Conservation (phyloP, 805 yeast species). For the Candida railenensis region DNA sequence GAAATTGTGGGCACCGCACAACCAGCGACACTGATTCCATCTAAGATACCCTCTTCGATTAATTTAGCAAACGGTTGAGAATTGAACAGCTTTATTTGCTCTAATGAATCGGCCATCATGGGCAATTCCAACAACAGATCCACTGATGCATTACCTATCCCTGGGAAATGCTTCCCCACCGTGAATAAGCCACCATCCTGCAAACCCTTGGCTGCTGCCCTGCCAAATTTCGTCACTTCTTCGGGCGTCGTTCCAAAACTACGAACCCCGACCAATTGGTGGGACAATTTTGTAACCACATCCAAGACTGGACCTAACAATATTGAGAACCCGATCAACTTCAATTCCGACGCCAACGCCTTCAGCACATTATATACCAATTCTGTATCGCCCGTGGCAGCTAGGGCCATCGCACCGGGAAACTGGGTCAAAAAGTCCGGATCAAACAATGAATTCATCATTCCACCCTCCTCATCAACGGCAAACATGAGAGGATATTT, state of each 20-base stretch:
- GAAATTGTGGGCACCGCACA: slow-evolving; percentile 63
- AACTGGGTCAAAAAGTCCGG: slow-evolving; percentile 51
- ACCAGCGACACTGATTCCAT: slow-evolving; percentile 60
- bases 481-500: slow-evolving; percentile 55
- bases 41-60: slow-evolving; percentile 45
- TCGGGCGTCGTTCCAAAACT: slow-evolving; percentile 62
- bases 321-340: slow-evolving; percentile 54
- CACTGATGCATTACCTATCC: slow-evolving; percentile 60
- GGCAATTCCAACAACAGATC: slow-evolving; percentile 58
- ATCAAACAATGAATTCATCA: slow-evolving; percentile 59
- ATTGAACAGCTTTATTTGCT: slow-evolving; percentile 50
- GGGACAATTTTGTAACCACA: slow-evolving; percentile 54
- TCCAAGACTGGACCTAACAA: slow-evolving; percentile 63
- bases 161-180: slow-evolving; percentile 67
- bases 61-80: slow-evolving; percentile 51
- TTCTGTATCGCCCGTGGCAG: slow-evolving; percentile 51
- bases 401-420: slow-evolving; percentile 66
- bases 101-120: slow-evolving; percentile 54
- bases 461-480: slow-evolving; percentile 64
- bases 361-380: slow-evolving; percentile 51
- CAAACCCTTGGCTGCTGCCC: slow-evolving; percentile 52
- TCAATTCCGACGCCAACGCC: slow-evolving; percentile 54
- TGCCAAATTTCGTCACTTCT: slow-evolving; percentile 54
- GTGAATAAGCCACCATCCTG: slow-evolving; percentile 52
- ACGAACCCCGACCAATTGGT: slow-evolving; percentile 58